These are phyloP conservation scores for Trichoderma virens DNA, from an alignment of 495 filamentous ascomycete species.

Conservation along the genomic window DNA sequence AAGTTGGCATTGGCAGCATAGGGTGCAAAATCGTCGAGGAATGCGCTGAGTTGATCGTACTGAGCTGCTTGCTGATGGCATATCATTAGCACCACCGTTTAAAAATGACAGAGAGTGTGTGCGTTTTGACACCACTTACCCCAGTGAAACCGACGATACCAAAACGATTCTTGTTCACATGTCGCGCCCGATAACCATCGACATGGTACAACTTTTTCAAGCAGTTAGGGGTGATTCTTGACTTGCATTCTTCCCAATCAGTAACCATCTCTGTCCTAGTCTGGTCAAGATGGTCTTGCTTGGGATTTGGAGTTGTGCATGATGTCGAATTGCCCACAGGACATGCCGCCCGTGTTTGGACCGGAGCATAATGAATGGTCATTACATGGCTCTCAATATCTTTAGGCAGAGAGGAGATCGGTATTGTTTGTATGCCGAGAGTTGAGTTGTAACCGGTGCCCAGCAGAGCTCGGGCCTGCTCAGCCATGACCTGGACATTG, in stretches of 20 bases:
- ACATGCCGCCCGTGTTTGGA: not conserved
- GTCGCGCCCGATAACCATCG: conserved; percentile 19
- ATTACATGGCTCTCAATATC: conserved; percentile 51
- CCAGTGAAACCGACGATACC: conserved; percentile 41
- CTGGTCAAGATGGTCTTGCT: not conserved
- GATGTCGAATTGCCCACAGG: not conserved
- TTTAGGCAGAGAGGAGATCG: conserved; percentile 32
- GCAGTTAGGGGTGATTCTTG: conserved; percentile 49
- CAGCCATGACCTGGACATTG: conserved; percentile 28
- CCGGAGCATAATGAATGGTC: conserved; percentile 40
- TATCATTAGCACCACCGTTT: not conserved
- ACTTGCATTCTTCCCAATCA: conserved; percentile 32
- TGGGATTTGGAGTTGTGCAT: not conserved
- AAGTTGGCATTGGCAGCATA: conserved; percentile 48
- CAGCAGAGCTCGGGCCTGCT: not conserved
- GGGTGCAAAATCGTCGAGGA: conserved; percentile 44
- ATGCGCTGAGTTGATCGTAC: conserved; percentile 46
- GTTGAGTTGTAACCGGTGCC: not conserved
- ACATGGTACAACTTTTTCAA: conserved; percentile 54
- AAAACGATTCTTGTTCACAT: conserved; percentile 20
- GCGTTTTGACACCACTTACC: no score
- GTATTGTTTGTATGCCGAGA: not conserved
- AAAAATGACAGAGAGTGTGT: no score
- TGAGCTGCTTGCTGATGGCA: conserved; percentile 49
- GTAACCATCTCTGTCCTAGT: conserved; percentile 14